Base-by-base conservation (phyloP, 495 filamentous ascomycete species). In the Filosporella fistucella region DNA sequence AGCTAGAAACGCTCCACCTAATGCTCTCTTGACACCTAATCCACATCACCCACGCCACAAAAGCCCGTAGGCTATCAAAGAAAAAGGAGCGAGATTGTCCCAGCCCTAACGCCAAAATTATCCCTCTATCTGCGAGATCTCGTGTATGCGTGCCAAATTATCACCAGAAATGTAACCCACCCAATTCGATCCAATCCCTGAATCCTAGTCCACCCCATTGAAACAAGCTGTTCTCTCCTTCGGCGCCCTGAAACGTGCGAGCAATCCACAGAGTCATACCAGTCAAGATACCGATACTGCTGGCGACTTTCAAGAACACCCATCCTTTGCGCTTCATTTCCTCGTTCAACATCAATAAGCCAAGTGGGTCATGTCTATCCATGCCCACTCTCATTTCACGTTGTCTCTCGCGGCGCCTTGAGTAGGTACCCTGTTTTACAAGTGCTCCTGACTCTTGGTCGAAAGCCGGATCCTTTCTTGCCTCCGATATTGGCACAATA, bases 221-320 rank as follows among this genome's bases (percentile, higher is more conserved):
- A n/a, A n/a, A n/a, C 54, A 49, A 21, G 35, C 34, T 34, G 12
- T 49, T 53, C 36, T 45, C 40, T 25, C 20, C 53, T 1, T 44
- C 53, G n/a, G n/a, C n/a, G n/a, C n/a, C n/a, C 18, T 44, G 28
- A 42, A 38, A 56, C 28, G 48, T 54, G 8, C 42, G 29, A 17
- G 48, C 24, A 17, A 53, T 34, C 82, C 82, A 89, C 32, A 87
- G 68, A 13, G 81, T 79, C 42, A 93, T 59, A 14, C 86, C 88
- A 16, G 88, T 85, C 11, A 93, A 62, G 14, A 91, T 68, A 0
- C 88, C 83, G 37, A 88, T 71, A 32, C 81, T 78, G 1, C 88
- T 85, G n/a, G 91, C 68, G 11, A 96, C 75, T 63, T 88, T 84
- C n/a, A 94, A 63, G 2, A 84, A 77, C 37, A 81, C 50, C 76